phyloP scores from a whole-genome alignment of 2,329 filamentous ascomycete species.

The Didymella pomorum region DNA sequence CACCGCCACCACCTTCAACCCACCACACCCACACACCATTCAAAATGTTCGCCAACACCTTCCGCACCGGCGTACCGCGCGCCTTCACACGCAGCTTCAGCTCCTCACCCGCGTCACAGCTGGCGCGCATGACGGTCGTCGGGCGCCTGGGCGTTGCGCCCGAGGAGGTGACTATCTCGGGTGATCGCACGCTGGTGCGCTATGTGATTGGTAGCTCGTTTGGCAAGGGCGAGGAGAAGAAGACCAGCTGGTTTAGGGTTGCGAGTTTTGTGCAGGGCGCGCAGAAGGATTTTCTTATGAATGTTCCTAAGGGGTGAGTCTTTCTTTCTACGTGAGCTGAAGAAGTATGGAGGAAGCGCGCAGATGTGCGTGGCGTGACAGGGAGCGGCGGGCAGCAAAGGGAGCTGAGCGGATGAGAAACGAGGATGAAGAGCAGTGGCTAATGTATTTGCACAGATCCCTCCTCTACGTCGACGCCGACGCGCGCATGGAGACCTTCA shows the following conservation, averaged over 20 bases:
- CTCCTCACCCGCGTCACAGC: constrained; percentile 66
- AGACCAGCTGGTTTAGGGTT: constrained; percentile 86
- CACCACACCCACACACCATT: neutral
- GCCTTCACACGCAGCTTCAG: constrained; percentile 75
- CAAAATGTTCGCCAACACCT: constrained; percentile 41
- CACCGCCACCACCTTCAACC: constrained; percentile 8
- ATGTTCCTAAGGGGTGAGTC: constrained; percentile 79
- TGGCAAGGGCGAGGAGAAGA: constrained; percentile 73
- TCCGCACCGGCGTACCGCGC: constrained; percentile 62
- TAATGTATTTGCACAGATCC: constrained; percentile 62
- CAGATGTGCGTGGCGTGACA: neutral
- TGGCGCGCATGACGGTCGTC: constrained; percentile 85
- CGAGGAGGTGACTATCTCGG: constrained; percentile 75
- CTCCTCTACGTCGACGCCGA: constrained; percentile 87
- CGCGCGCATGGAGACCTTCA: constrained; percentile 69
- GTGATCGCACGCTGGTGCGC: constrained; percentile 77
- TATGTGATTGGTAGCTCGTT: constrained; percentile 73
- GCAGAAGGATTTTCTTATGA: constrained; percentile 74
- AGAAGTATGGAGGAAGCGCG: no score
- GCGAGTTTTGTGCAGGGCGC: constrained; percentile 76
- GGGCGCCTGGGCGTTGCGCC: constrained; percentile 84
- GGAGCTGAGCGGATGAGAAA: no score
- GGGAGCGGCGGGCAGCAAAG: neutral
- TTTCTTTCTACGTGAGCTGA: no score
- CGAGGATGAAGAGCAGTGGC: neutral